Conservation (phyloP, 73 alveolate genomes). For the Paramecium caudatum region DNA sequence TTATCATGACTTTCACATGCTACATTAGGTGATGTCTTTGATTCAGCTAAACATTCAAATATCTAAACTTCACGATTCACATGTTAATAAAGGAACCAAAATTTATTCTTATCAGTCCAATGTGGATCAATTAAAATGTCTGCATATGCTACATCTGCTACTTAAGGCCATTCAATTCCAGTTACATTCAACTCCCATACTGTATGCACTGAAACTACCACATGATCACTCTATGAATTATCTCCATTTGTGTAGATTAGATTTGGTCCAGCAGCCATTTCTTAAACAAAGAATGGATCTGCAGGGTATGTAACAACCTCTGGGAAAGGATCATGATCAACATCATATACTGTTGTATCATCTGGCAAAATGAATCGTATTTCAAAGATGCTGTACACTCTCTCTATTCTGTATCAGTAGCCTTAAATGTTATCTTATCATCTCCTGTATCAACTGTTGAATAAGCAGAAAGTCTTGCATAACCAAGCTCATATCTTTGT, state of each 20-base stretch:
- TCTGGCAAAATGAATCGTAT: not conserved
- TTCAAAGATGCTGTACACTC: not conserved
- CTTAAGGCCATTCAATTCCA: constrained; percentile 23
- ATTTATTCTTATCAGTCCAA: not conserved
- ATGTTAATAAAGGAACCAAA: constrained; percentile 37
- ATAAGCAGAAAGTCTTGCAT: not conserved
- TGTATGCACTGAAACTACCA: not conserved
- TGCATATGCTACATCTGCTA: constrained; percentile 44
- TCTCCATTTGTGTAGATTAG: constrained; percentile 19
- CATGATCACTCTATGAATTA: constrained; percentile 14
- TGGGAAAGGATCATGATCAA: constrained; percentile 53
- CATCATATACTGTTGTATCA: not conserved
- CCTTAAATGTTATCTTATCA: not conserved
- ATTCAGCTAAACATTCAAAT: not conserved
- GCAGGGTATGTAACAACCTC: constrained; percentile 16
- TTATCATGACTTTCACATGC: constrained; percentile 21
- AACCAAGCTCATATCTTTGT: not conserved
- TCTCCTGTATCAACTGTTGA: constrained; percentile 14
- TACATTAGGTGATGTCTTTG: not conserved
- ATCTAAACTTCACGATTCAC: not conserved
- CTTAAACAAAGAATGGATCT: not conserved
- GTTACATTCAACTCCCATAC: constrained; percentile 21
- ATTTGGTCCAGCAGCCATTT: constrained; percentile 58
- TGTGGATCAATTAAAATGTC: constrained; percentile 45
- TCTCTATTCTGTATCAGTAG: not conserved